A percentile compares a stretch with the other conserved stretches of the same genome.
phyloP scores from a whole-genome alignment of 1,284 basidiomycete genomes.

The Rhodotorula sp. region DNA sequence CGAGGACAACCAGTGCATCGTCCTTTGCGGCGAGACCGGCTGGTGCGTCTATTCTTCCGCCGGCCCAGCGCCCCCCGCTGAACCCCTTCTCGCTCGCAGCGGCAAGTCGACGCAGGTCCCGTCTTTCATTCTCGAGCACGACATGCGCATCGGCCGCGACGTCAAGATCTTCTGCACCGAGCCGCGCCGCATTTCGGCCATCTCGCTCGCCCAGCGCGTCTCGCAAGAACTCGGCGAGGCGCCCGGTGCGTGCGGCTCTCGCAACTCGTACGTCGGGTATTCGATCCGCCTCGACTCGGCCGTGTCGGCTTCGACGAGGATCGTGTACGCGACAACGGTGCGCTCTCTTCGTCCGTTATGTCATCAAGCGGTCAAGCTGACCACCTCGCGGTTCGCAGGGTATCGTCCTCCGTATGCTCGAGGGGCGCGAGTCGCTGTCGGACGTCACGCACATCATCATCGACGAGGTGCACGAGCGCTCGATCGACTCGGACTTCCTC shows the following conservation, averaged over 20 bases:
- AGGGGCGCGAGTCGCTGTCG: slow-evolving; percentile 81
- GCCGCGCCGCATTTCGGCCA: slow-evolving; percentile 93
- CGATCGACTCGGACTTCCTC: slow-evolving; percentile 96
- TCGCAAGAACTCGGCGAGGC: slow-evolving; percentile 90
- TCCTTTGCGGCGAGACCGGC: slow-evolving; percentile 96
- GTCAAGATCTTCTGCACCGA: slow-evolving; percentile 97
- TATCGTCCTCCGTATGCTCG: slow-evolving; percentile 95
- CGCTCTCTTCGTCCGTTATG: slow-evolving; percentile 12
- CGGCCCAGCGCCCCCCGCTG: neutral
- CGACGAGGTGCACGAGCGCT: slow-evolving; percentile 89
- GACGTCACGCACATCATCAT: slow-evolving; percentile 90
- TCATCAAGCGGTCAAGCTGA: neutral
- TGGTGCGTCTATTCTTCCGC: slow-evolving; percentile 61
- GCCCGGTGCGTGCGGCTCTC: slow-evolving; percentile 75
- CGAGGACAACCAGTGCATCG: slow-evolving; percentile 79
- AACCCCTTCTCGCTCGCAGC: slow-evolving; percentile 54
- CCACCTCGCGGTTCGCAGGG: slow-evolving; percentile 64
- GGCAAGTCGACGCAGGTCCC: slow-evolving; percentile 99
- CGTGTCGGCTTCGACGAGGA: slow-evolving; percentile 44
- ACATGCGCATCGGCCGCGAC: slow-evolving; percentile 73
- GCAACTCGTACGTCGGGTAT: slow-evolving; percentile 85
- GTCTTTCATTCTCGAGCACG: slow-evolving; percentile 89
- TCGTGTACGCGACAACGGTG: slow-evolving; percentile 70
- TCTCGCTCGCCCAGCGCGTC: slow-evolving; percentile 94
- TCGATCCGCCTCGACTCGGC: slow-evolving; percentile 89